Conservation (phyloP, 768 basidiomycete genomes). For the Agaricus blazei region DNA sequence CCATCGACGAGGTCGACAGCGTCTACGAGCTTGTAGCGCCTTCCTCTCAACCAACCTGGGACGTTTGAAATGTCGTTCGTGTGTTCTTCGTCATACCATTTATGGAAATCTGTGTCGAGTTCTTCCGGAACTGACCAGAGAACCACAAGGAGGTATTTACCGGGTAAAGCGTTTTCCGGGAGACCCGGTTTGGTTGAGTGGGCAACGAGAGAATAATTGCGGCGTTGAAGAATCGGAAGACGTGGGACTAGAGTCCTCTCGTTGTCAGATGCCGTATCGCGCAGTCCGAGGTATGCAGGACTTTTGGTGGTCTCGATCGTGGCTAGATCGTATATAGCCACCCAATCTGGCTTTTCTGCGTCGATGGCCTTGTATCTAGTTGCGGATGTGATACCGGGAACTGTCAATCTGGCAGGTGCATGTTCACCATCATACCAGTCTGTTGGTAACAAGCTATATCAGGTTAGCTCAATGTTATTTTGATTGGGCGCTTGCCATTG, state of each 20-base stretch:
- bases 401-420: conserved; percentile 21
- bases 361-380: conserved; percentile 24
- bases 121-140: conserved; percentile 10
- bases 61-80: neutral
- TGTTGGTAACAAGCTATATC: conserved; percentile 5
- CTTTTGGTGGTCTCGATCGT: conserved; percentile 17
- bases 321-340: conserved; percentile 26
- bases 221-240: conserved; percentile 19
- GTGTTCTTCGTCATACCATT: conserved; percentile 16
- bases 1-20: neutral
- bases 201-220: conserved; percentile 19
- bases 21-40: conserved; percentile 2
- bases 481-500: conserved; percentile 17
- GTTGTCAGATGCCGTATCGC: conserved; percentile 18
- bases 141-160: conserved; percentile 16
- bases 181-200: neutral
- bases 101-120: conserved; percentile 21
- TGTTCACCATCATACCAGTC: conserved; percentile 32
- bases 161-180: conserved; percentile 6
- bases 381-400: conserved; percentile 22
- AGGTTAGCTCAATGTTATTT: neutral
- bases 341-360: conserved; percentile 20
- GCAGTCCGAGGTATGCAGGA: conserved; percentile 20
- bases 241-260: conserved; percentile 21
- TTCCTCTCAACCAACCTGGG: conserved; percentile 3